Conservation (phyloP, 1,139 yeast species). For the Sugiyamaella japonica region DNA sequence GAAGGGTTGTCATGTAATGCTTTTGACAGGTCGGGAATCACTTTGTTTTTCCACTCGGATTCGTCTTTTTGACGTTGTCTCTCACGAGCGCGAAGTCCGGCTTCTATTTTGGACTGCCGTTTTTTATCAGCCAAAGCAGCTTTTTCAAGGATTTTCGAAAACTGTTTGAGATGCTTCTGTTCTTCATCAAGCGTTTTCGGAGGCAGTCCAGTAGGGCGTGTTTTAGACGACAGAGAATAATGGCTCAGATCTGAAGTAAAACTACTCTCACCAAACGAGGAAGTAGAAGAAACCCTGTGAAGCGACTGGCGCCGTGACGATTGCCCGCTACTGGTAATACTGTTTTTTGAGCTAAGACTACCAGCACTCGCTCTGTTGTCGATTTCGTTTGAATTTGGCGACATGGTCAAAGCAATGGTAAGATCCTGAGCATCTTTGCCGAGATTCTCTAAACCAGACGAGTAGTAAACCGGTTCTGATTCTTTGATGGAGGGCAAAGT, state of each 20-base stretch:
- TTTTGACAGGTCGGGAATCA: constrained; percentile 44
- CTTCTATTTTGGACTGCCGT: constrained; percentile 37
- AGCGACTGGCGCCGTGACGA: constrained; percentile 18
- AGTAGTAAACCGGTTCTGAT: constrained; percentile 28
- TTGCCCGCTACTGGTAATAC: constrained; percentile 36
- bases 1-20: constrained; percentile 41
- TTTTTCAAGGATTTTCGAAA: constrained; percentile 50
- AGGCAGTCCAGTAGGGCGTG: constrained; percentile 68
- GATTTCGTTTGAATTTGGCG: constrained; percentile 24
- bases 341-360: constrained; percentile 25
- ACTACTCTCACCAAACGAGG: constrained; percentile 8
- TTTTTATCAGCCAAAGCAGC: constrained; percentile 42
- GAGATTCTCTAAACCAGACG: constrained; percentile 33
- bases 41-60: constrained; percentile 48
- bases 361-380: constrained; percentile 12
- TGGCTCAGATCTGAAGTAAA: constrained; percentile 2
- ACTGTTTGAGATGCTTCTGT: constrained; percentile 56
- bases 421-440: constrained; percentile 52
- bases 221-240: constrained; percentile 29
- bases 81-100: constrained; percentile 30
- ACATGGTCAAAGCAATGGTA: constrained; percentile 43
- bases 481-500: constrained; percentile 31
- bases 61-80: constrained; percentile 36
- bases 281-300: constrained; percentile 11
- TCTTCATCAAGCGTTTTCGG: constrained; percentile 61